phyloP scores from a whole-genome alignment of 108 stramenopile genomes.

The Conticribra weissflogii region DNA sequence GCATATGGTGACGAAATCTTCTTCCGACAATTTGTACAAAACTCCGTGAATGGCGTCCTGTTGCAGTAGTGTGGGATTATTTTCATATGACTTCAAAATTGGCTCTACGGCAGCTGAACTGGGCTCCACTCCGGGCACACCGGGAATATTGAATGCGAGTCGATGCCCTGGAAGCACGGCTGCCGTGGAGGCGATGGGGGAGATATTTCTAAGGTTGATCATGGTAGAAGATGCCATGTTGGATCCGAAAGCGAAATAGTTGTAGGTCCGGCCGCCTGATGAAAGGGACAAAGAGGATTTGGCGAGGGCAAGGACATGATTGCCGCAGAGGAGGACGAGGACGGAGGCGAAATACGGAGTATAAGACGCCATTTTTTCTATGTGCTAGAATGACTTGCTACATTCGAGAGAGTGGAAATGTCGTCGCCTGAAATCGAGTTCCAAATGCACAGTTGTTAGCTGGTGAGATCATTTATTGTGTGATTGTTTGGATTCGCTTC shows the following conservation, averaged over 20 bases:
- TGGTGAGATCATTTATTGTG: too few relatives aligned
- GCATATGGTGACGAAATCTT: slow-evolving; percentile 69
- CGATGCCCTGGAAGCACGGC: slow-evolving; percentile 66
- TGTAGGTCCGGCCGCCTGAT: slow-evolving; percentile 50
- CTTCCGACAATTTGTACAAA: slow-evolving; percentile 65
- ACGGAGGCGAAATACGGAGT: too few relatives aligned
- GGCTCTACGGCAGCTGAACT: slow-evolving; percentile 69
- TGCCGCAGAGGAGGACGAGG: too few relatives aligned
- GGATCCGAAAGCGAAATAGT: slow-evolving; percentile 81
- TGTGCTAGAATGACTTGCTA: too few relatives aligned
- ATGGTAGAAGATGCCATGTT: slow-evolving; percentile 76
- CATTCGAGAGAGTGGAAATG: too few relatives aligned
- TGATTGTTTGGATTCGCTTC: too few relatives aligned
- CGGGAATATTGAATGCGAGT: slow-evolving; percentile 60
- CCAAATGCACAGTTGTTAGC: too few relatives aligned
- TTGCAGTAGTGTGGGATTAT: not conserved
- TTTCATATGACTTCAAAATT: not conserved
- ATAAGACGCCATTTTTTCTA: too few relatives aligned
- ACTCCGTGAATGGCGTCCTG: slow-evolving; percentile 66
- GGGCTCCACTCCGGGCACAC: slow-evolving; percentile 51
- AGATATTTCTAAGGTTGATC: slow-evolving; percentile 55
- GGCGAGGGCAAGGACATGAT: too few relatives aligned
- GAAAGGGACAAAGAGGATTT: too few relatives aligned
- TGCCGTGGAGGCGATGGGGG: slow-evolving; percentile 56
- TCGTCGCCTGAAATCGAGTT: too few relatives aligned